Base-by-base conservation (phyloP, 2,329 filamentous ascomycete genomes). In the Colletotrichum coccodes region DNA sequence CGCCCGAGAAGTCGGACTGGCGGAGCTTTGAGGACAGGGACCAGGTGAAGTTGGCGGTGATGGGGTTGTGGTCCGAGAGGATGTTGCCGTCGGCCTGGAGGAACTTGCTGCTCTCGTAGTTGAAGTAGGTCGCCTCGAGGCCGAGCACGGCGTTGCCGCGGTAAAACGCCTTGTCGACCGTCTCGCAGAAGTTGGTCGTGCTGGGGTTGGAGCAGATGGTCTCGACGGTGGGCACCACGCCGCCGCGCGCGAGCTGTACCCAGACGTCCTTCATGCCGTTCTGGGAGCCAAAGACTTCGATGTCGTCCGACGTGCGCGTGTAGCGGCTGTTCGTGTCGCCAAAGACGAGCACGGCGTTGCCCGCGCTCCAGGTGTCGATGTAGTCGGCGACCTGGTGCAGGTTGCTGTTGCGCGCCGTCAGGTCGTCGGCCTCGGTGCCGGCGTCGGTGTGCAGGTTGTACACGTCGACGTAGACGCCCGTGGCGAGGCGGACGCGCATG, bases 401-500 rank as follows among this genome's bases (percentile, higher is more conserved):
- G 72, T 91, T 91, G 75, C 84, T 78, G 28, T 83, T 83, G n/a
- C 90, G 86, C 3, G 90, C 90, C 2, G 73, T 73, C 46, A 85
- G 75, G 72, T 92, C 90, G 1, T 72, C 84, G 3, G 77, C 72
- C 57, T 87, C 83, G 34, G 82, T 85, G 18, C 89, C 90, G 21
- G 90, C 91, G 75, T 92, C 90, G 1, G 89, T 80, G 75, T 92
- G 90, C 7, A 92, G 73, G 75, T 92, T 92, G 80, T 92, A 92
- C 8, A 87, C 80, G 75, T 92, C 90, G 28, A 90, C 77, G 68
- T 86, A 90, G 8, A 88, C 83, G 18, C 85, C 85, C 40, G 83
- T 80, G 9, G 82, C 83, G 16, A 91, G 72, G 23, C 82, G 78
- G 46, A 86, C 77, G 14, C 89, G 85, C 89, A 92, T 91, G 54